phyloP scores from a whole-genome alignment of 495 filamentous ascomycete species.

The Staphylotrichum longicolle region DNA sequence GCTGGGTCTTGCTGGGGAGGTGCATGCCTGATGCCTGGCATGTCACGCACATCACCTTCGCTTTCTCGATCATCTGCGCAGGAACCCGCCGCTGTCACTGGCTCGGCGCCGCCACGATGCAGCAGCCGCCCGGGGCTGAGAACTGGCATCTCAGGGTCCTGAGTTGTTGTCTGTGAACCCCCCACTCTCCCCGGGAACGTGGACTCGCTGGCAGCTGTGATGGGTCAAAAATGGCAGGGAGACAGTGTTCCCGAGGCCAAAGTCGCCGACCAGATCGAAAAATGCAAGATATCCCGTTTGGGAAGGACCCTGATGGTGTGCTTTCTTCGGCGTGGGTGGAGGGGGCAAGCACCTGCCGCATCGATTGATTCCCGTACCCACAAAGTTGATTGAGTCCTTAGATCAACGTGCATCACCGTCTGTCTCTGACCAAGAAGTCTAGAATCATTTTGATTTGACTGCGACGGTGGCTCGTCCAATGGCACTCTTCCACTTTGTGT shows the following conservation, averaged over 20 bases:
- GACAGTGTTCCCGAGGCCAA: background rate
- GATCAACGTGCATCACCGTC: too few species aligned
- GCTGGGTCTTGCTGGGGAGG: background rate
- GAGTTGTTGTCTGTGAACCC: background rate
- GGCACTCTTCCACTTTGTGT: too few species aligned
- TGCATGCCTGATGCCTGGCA: background rate
- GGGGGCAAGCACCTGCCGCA: too few species aligned
- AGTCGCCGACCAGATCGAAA: background rate
- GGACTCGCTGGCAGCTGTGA: background rate
- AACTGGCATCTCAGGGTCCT: background rate
- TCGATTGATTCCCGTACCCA: too few species aligned
- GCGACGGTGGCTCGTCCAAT: too few species aligned
- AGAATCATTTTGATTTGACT: too few species aligned
- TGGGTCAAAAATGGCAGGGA: background rate
- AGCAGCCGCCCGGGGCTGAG: background rate
- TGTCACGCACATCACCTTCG: background rate
- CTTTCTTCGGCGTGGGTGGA: background rate
- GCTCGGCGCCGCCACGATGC: conserved; percentile 16
- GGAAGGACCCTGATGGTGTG: conserved; percentile 3
- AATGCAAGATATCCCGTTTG: background rate
- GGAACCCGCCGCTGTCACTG: conserved; percentile 35
- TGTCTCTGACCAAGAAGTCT: too few species aligned
- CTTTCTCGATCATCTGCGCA: conserved; percentile 30
- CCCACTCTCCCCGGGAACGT: background rate
- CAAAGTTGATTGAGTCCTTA: too few species aligned